Evolutionary conservation across 306 rosid species (phyloP).

Genomic region (Pachyrhizus erosus): DNA sequence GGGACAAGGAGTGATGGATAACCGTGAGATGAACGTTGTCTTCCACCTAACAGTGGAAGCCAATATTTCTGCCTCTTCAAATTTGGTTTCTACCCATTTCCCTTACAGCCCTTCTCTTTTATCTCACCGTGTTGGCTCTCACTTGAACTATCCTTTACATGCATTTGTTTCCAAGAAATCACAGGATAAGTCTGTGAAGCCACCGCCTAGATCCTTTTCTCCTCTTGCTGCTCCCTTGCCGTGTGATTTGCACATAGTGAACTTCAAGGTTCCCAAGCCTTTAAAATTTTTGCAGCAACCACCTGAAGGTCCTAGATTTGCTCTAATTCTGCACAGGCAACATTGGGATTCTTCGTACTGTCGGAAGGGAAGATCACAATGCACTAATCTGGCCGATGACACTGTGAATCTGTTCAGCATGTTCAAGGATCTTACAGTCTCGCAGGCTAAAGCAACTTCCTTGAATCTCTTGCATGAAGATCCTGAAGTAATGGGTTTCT

Average conservation of each 20-base stretch:
- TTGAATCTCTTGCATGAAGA: conserved; percentile 92
- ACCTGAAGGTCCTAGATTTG: conserved; percentile 66
- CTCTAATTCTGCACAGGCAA: conserved; percentile 68
- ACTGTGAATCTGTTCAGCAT: conserved; percentile 72
- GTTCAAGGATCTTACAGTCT: conserved; percentile 68
- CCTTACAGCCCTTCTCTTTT: conserved; percentile 87
- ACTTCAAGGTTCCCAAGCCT: conserved; percentile 90
- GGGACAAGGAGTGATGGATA: conserved; percentile 98
- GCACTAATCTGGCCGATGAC: conserved; percentile 68
- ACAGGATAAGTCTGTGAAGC: conserved; percentile 60
- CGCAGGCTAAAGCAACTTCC: conserved; percentile 70
- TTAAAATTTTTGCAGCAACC: conserved; percentile 67
- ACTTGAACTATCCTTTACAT: conserved; percentile 86
- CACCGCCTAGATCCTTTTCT: conserved; percentile 75
- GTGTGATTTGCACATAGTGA: conserved; percentile 93
- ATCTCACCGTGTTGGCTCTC: conserved; percentile 74
- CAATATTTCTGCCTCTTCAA: conserved; percentile 65
- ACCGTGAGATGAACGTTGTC: conserved; percentile 81
- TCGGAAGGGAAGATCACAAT: conserved; percentile 77
- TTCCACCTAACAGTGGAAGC: conserved; percentile 82
- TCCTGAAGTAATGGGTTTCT: conserved; percentile 75
- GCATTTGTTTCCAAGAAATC: conserved; percentile 82
- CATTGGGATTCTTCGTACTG: conserved; percentile 92
- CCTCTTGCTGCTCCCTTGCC: conserved; percentile 84
- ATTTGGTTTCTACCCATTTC: conserved; percentile 57